These are phyloP conservation scores for Epipyxis sp. DNA, from an alignment of 108 stramenopile genomes.

Conservation along the genomic window DNA sequence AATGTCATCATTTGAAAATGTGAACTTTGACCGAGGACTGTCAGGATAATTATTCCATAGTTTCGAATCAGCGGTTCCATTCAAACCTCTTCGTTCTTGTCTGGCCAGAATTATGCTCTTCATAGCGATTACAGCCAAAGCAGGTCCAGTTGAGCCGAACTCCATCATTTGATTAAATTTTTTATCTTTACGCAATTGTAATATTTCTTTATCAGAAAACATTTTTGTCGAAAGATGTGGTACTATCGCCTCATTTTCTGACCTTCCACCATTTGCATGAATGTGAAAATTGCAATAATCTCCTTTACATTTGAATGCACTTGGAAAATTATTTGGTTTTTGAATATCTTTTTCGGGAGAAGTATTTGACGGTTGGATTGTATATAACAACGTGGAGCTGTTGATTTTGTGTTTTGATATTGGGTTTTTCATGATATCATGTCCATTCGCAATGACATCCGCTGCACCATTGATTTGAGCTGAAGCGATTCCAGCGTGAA, in stretches of 20 bases:
- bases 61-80: no score
- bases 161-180: constrained; percentile 29
- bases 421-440: background rate
- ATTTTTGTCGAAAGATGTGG: background rate
- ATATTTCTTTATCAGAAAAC: constrained; percentile 12
- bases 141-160: background rate
- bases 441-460: background rate
- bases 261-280: background rate
- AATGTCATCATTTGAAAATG: no score
- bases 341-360: background rate
- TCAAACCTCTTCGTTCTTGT: constrained; percentile 26
- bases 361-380: no score
- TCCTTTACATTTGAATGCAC: constrained; percentile 23
- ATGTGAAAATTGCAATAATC: constrained; percentile 20
- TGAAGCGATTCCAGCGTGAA: background rate
- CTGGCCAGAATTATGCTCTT: background rate
- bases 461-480: background rate
- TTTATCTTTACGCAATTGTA: background rate
- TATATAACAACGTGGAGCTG: background rate
- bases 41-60: no score
- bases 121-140: constrained; percentile 4
- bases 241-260: background rate
- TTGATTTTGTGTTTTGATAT: background rate
- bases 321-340: background rate
- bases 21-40: no score